Evolutionary conservation across 1,284 basidiomycete genomes (phyloP), one percentile per base, ranked within the genome.

Genomic region (Pseudozyma sp.): DNA sequence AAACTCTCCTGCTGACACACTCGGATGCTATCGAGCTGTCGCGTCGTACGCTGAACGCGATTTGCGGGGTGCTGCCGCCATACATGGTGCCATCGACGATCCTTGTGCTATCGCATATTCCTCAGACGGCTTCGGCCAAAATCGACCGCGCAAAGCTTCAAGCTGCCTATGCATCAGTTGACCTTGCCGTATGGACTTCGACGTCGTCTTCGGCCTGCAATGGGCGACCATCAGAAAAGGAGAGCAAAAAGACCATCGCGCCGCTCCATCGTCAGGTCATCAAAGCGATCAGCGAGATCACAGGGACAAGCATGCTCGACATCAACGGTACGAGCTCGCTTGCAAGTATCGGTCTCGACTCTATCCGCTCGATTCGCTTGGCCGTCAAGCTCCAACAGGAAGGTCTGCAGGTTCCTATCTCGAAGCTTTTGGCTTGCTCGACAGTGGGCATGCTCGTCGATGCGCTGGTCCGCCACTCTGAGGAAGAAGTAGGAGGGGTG

Each of bases 121-220:
- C 58, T n/a, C 58, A 61, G 51, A 61, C 58, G 19, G 58, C 58
- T n/a, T 61, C 58, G 0, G 58, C 58, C 16, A 61, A 61, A 39
- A 45, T 61, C 45, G 58, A 61, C 31, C 50, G 58, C 16, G 51
- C 40, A 9, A 50, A 43, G 33, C 50, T 61, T 7, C 58, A 61
- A 45, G 46, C 51, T 24, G 52, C 58, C 2, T 61, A 61, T 7
- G 37, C 35, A 4, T 47, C 58, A 24, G 58, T 51, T 5, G 56
- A 59, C 30, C 49, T 59, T 59, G 17, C 49, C 13, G 6, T 10
- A 16, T 37, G 35, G 31, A 43, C 14, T 14, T 24, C 17, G 19
- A 33, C 29, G n/a, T 30, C 35, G 9, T 39, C 42, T 43, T 51
- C 34, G 16, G 10, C 6, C 3, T 11, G 19, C 35, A 29, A 40